Base-by-base conservation (phyloP, 208 protist species). In the Tritrichomonas foetus region DNA sequence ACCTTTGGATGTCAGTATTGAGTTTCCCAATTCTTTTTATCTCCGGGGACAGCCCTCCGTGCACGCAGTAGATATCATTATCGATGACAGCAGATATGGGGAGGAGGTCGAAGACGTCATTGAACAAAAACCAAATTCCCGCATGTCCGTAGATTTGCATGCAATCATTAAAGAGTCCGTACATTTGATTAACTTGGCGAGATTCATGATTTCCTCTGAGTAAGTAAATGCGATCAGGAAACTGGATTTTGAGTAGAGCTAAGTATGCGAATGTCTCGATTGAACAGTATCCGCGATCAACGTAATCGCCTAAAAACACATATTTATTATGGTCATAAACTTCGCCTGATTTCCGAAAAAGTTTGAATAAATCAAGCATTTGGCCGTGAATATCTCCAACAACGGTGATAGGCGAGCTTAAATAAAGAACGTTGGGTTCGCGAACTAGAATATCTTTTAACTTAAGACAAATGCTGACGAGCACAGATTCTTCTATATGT, bases 151-250 rank as follows among this genome's bases (percentile, higher is more conserved):
- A 98, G 92, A 98, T 98, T 78, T 95, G 93, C 94, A 96, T 92
- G 84, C 97, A 98, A 93, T 98, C 97, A 84, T 97, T 95, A 94
- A 97, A 98, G 80, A 98, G 98, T 53, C 97, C 97, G 94, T 98
- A 98, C 14, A 97, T 96, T 98, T 98, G 97, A 30, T 97, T 98
- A 92, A 98, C 98, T 94, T 98, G 97, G 57, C 97, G 94, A 49
- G 93, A 96, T 94, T 98, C 98, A 95, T 99, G 98, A 94, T 99
- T 99, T n/a, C 98, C 98, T 75, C 98, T 95, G 11, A 98, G 93
- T 1, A 98, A 94, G 27, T 97, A 97, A 50, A 99, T 97, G 66
- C 95, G 94, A 47, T 97, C 95, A 44, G 97, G 97, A 55, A 98
- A 98, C 20, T 57, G 3, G 16, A 95, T 20, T 41, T 93, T 93